These are phyloP conservation scores for Jamesozyma lodderae DNA, from an alignment of 805 yeast genomes.

Conservation along the genomic window DNA sequence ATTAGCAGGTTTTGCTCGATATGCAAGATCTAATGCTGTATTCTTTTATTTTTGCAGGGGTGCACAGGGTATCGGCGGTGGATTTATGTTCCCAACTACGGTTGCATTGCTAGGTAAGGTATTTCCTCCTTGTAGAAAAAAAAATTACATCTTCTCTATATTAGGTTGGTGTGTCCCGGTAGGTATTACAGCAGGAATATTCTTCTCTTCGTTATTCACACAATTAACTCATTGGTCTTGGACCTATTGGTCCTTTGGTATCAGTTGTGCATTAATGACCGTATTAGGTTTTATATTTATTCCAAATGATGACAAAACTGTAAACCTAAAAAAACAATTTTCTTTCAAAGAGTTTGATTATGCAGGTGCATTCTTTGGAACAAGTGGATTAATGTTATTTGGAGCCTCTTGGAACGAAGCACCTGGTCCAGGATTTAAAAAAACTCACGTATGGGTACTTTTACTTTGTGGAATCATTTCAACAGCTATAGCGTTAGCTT, in stretches of 20 bases:
- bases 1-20: constrained; percentile 44
- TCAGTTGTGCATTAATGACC: constrained; percentile 31
- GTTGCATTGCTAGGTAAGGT: constrained; percentile 42
- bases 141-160: constrained; percentile 45
- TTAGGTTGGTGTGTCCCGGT: constrained; percentile 56
- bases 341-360: constrained; percentile 24
- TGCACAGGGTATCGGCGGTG: constrained; percentile 57
- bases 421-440: constrained; percentile 53
- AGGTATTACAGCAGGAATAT: constrained; percentile 50
- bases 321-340: neutral
- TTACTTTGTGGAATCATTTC: constrained; percentile 42
- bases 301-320: constrained; percentile 3
- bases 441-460: constrained; percentile 42
- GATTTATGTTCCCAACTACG: constrained; percentile 48
- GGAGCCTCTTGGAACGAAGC: constrained; percentile 62
- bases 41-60: constrained; percentile 38
- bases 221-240: constrained; percentile 51
- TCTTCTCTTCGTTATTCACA: constrained; percentile 39
- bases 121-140: constrained; percentile 29
- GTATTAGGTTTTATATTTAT: constrained; percentile 31
- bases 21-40: constrained; percentile 11
- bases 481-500: constrained; percentile 16
- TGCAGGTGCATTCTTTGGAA: constrained; percentile 42
- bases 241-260: constrained; percentile 43
- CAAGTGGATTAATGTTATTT: constrained; percentile 45